Evolutionary conservation across 495 filamentous ascomycete species (phyloP).

Genomic region (Neurospora hispaniola): DNA sequence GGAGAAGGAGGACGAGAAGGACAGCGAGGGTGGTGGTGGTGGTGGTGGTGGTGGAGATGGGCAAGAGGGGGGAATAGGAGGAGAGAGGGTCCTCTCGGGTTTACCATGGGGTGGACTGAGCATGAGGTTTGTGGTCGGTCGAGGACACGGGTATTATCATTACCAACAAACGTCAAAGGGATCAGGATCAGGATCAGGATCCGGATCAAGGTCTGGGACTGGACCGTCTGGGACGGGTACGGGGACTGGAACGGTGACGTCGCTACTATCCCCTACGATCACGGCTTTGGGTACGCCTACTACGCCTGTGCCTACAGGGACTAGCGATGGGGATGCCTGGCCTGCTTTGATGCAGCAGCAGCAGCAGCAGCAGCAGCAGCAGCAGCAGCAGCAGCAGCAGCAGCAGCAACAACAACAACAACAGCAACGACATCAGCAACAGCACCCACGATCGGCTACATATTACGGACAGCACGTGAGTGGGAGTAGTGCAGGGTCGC

Average conservation of each 20-base stretch:
- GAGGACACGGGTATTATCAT: slow-evolving; percentile 29
- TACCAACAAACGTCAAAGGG: no score
- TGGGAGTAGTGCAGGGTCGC: not conserved
- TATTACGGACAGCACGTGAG: not conserved
- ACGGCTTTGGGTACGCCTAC: not conserved
- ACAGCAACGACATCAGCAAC: not conserved
- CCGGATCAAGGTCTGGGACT: not conserved
- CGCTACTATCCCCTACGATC: not conserved
- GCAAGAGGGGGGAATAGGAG: no score
- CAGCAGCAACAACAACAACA: not conserved
- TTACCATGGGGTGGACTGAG: slow-evolving; percentile 54
- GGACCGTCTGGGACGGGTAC: not conserved
- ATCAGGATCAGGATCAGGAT: not conserved
- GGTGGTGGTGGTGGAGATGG: no score
- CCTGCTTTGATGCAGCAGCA: not conserved
- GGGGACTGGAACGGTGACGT: not conserved
- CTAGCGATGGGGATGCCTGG: not conserved
- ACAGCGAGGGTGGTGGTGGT: no score
- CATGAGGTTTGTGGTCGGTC: slow-evolving; percentile 42
- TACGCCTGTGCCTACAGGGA: not conserved
- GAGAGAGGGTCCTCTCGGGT: slow-evolving; percentile 32
- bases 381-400: not conserved
- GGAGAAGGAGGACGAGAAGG: not conserved
- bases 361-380: not conserved
- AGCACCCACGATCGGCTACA: not conserved